phyloP scores from a whole-genome alignment of 352 stramenopile genomes.

The Saprolegnia parasitica region DNA sequence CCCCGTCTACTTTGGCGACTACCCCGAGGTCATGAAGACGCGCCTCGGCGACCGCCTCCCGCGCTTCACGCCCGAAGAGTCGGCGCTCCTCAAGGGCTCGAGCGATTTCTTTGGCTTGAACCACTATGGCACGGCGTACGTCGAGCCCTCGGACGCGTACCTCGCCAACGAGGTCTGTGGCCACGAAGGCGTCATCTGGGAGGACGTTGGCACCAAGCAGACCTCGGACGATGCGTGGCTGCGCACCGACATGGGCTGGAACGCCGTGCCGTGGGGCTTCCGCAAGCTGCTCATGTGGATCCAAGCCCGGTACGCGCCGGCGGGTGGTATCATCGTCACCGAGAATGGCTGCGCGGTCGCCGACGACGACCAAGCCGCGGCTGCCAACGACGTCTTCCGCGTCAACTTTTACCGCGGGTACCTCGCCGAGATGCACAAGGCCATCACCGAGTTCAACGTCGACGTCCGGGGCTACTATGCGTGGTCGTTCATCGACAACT shows the following conservation, averaged over 20 bases:
- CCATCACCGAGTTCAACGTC: conserved; percentile 41
- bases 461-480: conserved; percentile 85
- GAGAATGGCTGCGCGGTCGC: conserved; percentile 87
- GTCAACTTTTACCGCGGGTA: conserved; percentile 82
- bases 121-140: conserved; percentile 83
- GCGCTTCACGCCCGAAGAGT: conserved; percentile 82
- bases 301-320: conserved; percentile 68
- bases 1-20: conserved; percentile 90
- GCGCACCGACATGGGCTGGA: conserved; percentile 79
- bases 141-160: conserved; percentile 42
- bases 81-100: conserved; percentile 69
- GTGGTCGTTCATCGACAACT: conserved; percentile 91
- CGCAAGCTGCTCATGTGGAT: conserved; percentile 89
- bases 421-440: conserved; percentile 59
- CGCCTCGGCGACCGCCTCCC: conserved; percentile 79
- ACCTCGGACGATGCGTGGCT: conserved; percentile 54
- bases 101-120: conserved; percentile 95
- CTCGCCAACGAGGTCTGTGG: conserved; percentile 37
- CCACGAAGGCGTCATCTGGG: conserved; percentile 36
- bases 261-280: conserved; percentile 72
- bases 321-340: conserved; percentile 81
- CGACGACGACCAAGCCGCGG: conserved; percentile 60
- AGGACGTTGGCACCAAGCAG: conserved; percentile 43
- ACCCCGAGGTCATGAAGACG: conserved; percentile 88
- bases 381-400: conserved; percentile 69